Evolutionary conservation across 139 green algal genomes (phyloP).

Genomic region (Chlamydomonas applanata): DNA sequence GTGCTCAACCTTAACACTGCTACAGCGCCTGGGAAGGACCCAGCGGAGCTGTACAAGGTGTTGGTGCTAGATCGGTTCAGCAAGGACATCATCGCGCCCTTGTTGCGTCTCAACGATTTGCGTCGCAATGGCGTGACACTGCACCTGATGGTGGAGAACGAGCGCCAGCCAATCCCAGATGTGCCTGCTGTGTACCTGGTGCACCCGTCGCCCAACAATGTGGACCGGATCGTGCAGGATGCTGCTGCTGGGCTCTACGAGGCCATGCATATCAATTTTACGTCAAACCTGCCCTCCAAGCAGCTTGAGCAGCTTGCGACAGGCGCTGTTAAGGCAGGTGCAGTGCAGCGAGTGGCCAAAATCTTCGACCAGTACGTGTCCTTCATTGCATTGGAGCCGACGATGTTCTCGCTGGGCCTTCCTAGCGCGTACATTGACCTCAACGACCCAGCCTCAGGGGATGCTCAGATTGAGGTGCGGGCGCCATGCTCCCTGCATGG

Average conservation of each 20-base stretch:
- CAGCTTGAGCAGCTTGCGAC: constrained; percentile 83
- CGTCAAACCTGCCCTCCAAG: constrained; percentile 57
- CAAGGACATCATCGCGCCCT: constrained; percentile 89
- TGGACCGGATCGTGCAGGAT: constrained; percentile 77
- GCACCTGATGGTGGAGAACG: constrained; percentile 82
- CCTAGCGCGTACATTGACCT: constrained; percentile 83
- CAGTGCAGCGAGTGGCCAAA: constrained; percentile 19
- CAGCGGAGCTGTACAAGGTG: constrained; percentile 86
- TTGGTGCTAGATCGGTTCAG: constrained; percentile 89
- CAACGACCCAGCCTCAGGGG: constrained; percentile 86
- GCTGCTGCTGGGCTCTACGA: constrained; percentile 82
- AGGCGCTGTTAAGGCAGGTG: constrained; percentile 59
- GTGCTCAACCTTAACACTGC: constrained; percentile 46
- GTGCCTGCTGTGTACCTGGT: constrained; percentile 97
- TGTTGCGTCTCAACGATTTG: constrained; percentile 89
- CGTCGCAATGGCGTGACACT: constrained; percentile 93
- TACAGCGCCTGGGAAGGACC: constrained; percentile 21
- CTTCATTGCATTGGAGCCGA: constrained; percentile 87
- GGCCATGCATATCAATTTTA: constrained; percentile 92
- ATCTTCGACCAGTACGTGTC: constrained; percentile 73
- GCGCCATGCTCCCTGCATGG: background rate
- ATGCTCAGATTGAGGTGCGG: constrained; percentile 84
- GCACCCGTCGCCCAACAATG: constrained; percentile 61
- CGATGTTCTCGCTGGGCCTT: constrained; percentile 87
- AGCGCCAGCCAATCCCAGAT: constrained; percentile 92